Evolutionary conservation across 768 basidiomycete genomes (phyloP).

Genomic region (Suillus occidentalis): DNA sequence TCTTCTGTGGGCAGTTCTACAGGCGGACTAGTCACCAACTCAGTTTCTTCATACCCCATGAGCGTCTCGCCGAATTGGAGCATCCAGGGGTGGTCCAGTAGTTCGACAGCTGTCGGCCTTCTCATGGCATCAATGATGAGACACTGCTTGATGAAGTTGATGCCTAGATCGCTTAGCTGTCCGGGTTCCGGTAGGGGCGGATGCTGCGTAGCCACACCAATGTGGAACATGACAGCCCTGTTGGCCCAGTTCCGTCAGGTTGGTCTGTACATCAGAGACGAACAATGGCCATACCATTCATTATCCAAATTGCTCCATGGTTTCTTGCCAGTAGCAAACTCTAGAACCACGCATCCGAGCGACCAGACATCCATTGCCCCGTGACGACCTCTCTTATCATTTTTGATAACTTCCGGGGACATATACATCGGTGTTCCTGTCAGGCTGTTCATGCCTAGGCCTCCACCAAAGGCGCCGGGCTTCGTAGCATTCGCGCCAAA

Average conservation of each 20-base stretch:
- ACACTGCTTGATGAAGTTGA: slow-evolving; percentile 92
- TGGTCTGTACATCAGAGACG: neutral
- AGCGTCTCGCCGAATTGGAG: slow-evolving; percentile 74
- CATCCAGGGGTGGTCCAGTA: slow-evolving; percentile 91
- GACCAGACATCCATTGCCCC: slow-evolving; percentile 99
- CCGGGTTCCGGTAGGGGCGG: slow-evolving; percentile 91
- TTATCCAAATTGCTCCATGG: slow-evolving; percentile 99
- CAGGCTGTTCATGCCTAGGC: slow-evolving; percentile 71
- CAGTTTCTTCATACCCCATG: slow-evolving; percentile 63
- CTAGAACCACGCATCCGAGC: slow-evolving; percentile 94
- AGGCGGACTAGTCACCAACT: slow-evolving; percentile 51
- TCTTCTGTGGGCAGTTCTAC: slow-evolving; percentile 47
- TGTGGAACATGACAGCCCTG: slow-evolving; percentile 99
- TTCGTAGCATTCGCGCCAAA: slow-evolving; percentile 38
- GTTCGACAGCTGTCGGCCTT: slow-evolving; percentile 81
- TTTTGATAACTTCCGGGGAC: slow-evolving; percentile 98
- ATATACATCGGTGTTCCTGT: slow-evolving; percentile 99
- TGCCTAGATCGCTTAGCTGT: slow-evolving; percentile 85
- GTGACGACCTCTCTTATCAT: slow-evolving; percentile 79
- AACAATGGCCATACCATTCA: slow-evolving; percentile 71
- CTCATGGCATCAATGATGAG: slow-evolving; percentile 81
- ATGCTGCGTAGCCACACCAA: slow-evolving; percentile 94
- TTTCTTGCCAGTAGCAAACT: slow-evolving; percentile 94
- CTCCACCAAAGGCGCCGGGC: slow-evolving; percentile 35
- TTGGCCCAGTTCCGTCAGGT: neutral